Evolutionary conservation across 2,329 filamentous ascomycete species (phyloP).

Genomic region (Gaeumannomyces sp.): DNA sequence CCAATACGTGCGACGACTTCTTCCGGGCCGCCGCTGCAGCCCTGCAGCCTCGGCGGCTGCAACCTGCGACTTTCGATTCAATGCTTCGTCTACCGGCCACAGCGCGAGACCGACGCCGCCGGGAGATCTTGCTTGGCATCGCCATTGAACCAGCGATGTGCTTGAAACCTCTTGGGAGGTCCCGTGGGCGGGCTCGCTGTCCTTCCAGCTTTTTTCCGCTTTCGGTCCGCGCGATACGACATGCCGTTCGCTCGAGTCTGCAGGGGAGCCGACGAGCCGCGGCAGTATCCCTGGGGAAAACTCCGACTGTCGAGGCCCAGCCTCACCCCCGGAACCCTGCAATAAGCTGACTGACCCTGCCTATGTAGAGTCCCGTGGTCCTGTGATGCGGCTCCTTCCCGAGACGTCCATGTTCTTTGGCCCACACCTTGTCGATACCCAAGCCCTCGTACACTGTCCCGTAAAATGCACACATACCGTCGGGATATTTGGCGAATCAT

Average conservation of each 20-base stretch:
- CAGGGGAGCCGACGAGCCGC: background rate
- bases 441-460: background rate
- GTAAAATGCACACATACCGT: background rate
- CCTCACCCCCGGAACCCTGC: background rate
- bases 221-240: background rate
- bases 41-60: background rate
- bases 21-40: no score
- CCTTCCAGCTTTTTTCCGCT: background rate
- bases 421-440: background rate
- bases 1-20: background rate
- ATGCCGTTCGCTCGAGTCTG: background rate
- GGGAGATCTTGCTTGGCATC: background rate
- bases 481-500: background rate
- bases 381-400: conserved; percentile 1
- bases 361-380: background rate
- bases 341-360: background rate
- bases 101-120: no score
- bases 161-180: background rate
- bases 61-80: background rate
- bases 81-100: background rate
- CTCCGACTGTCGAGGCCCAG: background rate
- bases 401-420: background rate
- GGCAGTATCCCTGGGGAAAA: background rate
- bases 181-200: background rate
- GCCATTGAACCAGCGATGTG: background rate